These are phyloP conservation scores for Mikania micrantha DNA, from an alignment of 129 eudicot species.

Conservation along the genomic window DNA sequence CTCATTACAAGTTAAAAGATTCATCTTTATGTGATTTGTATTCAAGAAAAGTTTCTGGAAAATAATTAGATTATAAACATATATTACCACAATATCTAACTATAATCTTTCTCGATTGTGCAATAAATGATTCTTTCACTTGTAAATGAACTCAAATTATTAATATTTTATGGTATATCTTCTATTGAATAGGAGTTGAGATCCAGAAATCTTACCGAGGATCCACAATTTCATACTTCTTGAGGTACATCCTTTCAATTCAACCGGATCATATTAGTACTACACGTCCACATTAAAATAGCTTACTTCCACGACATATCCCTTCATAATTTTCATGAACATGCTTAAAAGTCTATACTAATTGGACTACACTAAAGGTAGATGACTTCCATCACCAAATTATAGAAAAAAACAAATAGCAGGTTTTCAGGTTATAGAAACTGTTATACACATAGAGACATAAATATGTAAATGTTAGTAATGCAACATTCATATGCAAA, in stretches of 20 bases:
- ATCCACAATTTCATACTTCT: constrained; percentile 76
- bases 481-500: too few relatives aligned
- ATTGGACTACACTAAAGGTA: neutral
- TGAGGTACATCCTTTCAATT: constrained; percentile 66
- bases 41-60: constrained; percentile 67
- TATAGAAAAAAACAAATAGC: neutral
- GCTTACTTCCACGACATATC: neutral
- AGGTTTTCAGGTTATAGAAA: neutral
- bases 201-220: constrained; percentile 80
- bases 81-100: neutral
- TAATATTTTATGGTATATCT: constrained; percentile 54
- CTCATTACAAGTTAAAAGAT: constrained; percentile 62
- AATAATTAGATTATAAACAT: constrained; percentile 1
- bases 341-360: neutral
- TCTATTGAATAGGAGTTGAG: constrained; percentile 54
- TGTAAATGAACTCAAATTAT: constrained; percentile 50
- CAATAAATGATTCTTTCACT: constrained; percentile 31
- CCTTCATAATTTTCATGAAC: too few relatives aligned
- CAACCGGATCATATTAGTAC: constrained; percentile 18
- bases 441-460: neutral
- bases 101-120: neutral
- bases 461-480: neutral
- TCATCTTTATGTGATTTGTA: constrained; percentile 55
- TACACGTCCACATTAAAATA: neutral
- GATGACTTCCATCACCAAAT: neutral